Conservation (phyloP, 2,329 filamentous ascomycete genomes). For the Claviceps paspali region DNA sequence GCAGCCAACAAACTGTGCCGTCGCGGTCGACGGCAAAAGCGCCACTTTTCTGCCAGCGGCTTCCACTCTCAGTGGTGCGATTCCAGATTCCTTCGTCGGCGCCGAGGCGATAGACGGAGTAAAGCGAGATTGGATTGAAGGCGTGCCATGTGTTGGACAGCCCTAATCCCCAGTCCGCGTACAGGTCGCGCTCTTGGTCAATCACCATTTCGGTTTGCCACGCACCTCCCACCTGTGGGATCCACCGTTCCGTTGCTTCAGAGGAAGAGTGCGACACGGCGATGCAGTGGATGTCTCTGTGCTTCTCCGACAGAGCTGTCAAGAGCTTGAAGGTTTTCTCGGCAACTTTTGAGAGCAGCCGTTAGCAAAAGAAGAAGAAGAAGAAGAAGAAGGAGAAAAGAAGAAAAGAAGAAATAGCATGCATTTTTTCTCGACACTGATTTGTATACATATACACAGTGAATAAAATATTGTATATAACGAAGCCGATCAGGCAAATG, state of each 20-base stretch:
- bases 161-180: slow-evolving; percentile 52
- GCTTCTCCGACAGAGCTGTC: slow-evolving; percentile 31
- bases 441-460: too few relatives aligned
- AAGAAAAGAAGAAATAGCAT: neutral
- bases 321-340: slow-evolving; percentile 49
- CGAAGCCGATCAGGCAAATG: too few relatives aligned
- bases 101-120: slow-evolving; percentile 40
- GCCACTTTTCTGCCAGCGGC: slow-evolving; percentile 52
- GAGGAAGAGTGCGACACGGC: slow-evolving; percentile 46
- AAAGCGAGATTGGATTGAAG: slow-evolving; percentile 41
- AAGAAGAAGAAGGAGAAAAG: neutral
- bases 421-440: too few relatives aligned
- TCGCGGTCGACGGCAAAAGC: slow-evolving; percentile 36
- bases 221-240: slow-evolving; percentile 38
- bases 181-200: slow-evolving; percentile 44
- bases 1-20: slow-evolving; percentile 18
- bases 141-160: slow-evolving; percentile 46
- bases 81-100: slow-evolving; percentile 52
- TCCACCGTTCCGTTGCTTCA: slow-evolving; percentile 40
- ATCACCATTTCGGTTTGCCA: slow-evolving; percentile 43
- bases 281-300: slow-evolving; percentile 38
- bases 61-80: slow-evolving; percentile 48
- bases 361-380: too few relatives aligned
- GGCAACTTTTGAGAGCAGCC: too few relatives aligned
- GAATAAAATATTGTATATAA: too few relatives aligned